Percentiles rank a stretch among this genome's conserved stretches.
These are phyloP conservation scores for Allantophomopsis cytisporea DNA, from an alignment of 2,329 filamentous ascomycete species.

Conservation along the genomic window DNA sequence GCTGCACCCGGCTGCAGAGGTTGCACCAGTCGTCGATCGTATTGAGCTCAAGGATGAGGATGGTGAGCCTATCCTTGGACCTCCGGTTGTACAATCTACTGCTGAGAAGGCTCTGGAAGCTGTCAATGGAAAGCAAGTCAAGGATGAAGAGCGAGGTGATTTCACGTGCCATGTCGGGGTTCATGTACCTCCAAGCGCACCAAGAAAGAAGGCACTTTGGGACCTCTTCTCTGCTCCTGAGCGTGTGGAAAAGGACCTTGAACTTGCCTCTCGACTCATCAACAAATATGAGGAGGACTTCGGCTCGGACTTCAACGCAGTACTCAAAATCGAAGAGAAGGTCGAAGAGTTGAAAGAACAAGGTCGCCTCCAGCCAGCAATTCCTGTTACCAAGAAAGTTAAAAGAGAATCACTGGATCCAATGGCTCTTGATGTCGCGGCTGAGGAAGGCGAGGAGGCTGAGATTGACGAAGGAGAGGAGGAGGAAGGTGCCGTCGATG, in stretches of 20 bases:
- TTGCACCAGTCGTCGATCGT: constrained; percentile 49
- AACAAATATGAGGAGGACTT: constrained; percentile 77
- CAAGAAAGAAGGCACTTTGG: constrained; percentile 91
- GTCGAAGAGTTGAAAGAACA: constrained; percentile 69
- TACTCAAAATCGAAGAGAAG: constrained; percentile 70
- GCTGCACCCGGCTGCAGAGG: constrained; percentile 67
- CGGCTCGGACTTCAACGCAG: constrained; percentile 63
- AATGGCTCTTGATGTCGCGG: constrained; percentile 43
- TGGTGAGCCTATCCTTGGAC: constrained; percentile 35
- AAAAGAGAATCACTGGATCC: constrained; percentile 41
- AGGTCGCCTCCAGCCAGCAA: constrained; percentile 60
- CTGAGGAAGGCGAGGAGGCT: constrained; percentile 49
- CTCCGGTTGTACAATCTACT: constrained; percentile 34
- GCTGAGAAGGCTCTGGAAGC: constrained; percentile 82
- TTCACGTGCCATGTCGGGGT: constrained; percentile 97
- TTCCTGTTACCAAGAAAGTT: constrained; percentile 37
- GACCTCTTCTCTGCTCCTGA: constrained; percentile 92
- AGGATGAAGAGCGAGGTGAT: constrained; percentile 84
- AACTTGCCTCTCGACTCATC: constrained; percentile 69
- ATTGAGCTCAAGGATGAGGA: constrained; percentile 52
- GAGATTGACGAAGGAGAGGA: constrained; percentile 60
- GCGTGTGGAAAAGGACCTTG: constrained; percentile 79
- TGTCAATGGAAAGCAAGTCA: constrained; percentile 96
- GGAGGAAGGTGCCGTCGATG: constrained; percentile 49
- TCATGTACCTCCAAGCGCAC: constrained; percentile 75